Conservation (phyloP, 768 basidiomycete species). For the Phlegmacium glaucopus region DNA sequence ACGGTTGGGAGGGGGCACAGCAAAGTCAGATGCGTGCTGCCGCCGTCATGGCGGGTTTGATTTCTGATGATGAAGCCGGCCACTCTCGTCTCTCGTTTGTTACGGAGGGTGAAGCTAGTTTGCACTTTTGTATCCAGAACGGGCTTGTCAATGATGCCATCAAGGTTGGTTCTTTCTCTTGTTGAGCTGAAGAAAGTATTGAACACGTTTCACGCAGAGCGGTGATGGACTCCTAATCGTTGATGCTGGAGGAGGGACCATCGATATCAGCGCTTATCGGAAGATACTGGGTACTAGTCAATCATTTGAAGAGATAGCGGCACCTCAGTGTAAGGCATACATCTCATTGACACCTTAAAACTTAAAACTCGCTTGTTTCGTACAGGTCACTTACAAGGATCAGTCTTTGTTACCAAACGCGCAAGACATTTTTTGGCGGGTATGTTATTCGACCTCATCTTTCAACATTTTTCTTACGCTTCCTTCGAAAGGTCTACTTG, state of each 20-base stretch:
- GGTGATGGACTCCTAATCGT: slow-evolving; percentile 16
- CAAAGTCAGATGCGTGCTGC: slow-evolving; percentile 52
- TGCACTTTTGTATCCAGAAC: slow-evolving; percentile 49
- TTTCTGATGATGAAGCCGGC: slow-evolving; percentile 32
- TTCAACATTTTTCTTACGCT: not conserved
- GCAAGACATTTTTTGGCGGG: slow-evolving; percentile 33
- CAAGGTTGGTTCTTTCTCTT: slow-evolving; percentile 14
- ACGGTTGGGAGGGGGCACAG: slow-evolving; percentile 58
- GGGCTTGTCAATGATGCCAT: slow-evolving; percentile 34
- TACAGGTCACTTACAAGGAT: slow-evolving; percentile 42
- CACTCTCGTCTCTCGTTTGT: slow-evolving; percentile 45
- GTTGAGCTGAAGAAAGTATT: not conserved
- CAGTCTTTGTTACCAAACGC: slow-evolving; percentile 39
- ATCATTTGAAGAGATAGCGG: slow-evolving; percentile 42
- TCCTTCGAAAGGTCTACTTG: slow-evolving; percentile 25
- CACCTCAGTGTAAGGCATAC: slow-evolving; percentile 27
- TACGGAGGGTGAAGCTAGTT: slow-evolving; percentile 57
- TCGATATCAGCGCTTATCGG: slow-evolving; percentile 51
- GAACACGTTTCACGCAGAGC: not conserved
- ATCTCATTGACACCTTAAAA: not conserved
- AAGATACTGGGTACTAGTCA: slow-evolving; percentile 29
- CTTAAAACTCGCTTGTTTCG: no score
- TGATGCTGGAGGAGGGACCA: slow-evolving; percentile 54
- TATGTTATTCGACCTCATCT: slow-evolving; percentile 9
- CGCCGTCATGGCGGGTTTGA: slow-evolving; percentile 44